Conservation (phyloP, 305 asterid species). For the Ilex paraguariensis region DNA sequence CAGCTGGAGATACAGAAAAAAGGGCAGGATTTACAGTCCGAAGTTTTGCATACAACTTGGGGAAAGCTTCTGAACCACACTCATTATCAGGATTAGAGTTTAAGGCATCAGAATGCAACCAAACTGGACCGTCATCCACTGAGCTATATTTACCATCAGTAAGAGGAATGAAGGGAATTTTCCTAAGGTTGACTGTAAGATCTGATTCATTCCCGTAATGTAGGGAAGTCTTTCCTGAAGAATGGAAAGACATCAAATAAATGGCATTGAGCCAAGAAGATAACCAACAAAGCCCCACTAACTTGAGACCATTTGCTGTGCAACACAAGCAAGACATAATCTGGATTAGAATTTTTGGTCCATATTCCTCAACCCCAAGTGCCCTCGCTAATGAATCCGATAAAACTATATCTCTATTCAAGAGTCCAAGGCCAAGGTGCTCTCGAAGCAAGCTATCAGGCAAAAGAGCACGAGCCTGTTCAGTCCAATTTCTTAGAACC, state of each 20-base stretch:
- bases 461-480: conserved; percentile 58
- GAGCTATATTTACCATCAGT: conserved; percentile 75
- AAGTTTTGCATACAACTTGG: conserved; percentile 59
- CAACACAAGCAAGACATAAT: conserved; percentile 58
- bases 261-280: conserved; percentile 64
- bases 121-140: conserved; percentile 60
- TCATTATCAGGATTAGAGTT: conserved; percentile 43
- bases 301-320: conserved; percentile 48
- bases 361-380: conserved; percentile 85
- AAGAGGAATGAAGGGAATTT: conserved; percentile 79
- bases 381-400: conserved; percentile 82
- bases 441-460: conserved; percentile 64
- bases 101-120: conserved; percentile 62
- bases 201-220: conserved; percentile 41
- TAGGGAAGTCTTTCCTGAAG: conserved; percentile 25
- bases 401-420: conserved; percentile 68
- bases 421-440: conserved; percentile 87
- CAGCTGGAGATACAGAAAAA: conserved; percentile 51
- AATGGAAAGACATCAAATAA: conserved; percentile 45
- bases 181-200: conserved; percentile 44
- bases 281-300: conserved; percentile 80
- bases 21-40: conserved; percentile 69
- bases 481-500: conserved; percentile 85
- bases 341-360: conserved; percentile 58
- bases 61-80: conserved; percentile 46